These are phyloP conservation scores for Candida verbasci DNA, from an alignment of 805 yeast species.

Conservation along the genomic window DNA sequence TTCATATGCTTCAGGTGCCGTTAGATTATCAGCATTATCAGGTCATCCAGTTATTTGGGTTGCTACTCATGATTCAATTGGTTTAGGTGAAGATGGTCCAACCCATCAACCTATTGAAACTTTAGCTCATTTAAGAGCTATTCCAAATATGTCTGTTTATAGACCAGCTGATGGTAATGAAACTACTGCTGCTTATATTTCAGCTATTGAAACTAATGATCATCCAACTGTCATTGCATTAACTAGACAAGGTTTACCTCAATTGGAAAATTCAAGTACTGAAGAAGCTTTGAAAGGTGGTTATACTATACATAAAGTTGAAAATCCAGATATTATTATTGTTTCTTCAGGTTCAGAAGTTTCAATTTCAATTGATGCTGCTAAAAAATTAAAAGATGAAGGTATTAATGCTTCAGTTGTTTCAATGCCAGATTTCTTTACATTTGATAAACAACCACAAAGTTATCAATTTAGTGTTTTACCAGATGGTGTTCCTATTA, in stretches of 20 bases:
- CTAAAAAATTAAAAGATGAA: constrained; percentile 59
- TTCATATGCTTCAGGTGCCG: constrained; percentile 81
- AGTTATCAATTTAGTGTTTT: constrained; percentile 82
- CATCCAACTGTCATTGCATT: constrained; percentile 76
- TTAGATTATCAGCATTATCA: constrained; percentile 78
- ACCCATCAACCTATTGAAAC: constrained; percentile 92
- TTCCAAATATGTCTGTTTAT: constrained; percentile 80
- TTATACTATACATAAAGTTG: constrained; percentile 61
- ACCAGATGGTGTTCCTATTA: constrained; percentile 91
- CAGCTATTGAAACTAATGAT: constrained; percentile 53
- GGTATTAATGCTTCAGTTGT: constrained; percentile 81
- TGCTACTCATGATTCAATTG: constrained; percentile 87
- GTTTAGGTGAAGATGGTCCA: constrained; percentile 92
- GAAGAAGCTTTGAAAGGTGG: constrained; percentile 96
- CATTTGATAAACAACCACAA: constrained; percentile 78
- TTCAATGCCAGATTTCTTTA: constrained; percentile 87
- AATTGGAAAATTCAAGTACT: constrained; percentile 85
- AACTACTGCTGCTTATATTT: constrained; percentile 75
- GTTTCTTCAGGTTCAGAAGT: constrained; percentile 97
- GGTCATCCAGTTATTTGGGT: constrained; percentile 84
- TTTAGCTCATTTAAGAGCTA: constrained; percentile 79
- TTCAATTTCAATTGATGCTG: constrained; percentile 73
- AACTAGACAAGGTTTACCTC: constrained; percentile 87
- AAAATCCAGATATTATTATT: constrained; percentile 64
- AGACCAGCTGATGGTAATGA: constrained; percentile 95